Evolutionary conservation across 371 early-diverging fungal species (phyloP).

Genomic region (Syncephalastrum contaminatum): DNA sequence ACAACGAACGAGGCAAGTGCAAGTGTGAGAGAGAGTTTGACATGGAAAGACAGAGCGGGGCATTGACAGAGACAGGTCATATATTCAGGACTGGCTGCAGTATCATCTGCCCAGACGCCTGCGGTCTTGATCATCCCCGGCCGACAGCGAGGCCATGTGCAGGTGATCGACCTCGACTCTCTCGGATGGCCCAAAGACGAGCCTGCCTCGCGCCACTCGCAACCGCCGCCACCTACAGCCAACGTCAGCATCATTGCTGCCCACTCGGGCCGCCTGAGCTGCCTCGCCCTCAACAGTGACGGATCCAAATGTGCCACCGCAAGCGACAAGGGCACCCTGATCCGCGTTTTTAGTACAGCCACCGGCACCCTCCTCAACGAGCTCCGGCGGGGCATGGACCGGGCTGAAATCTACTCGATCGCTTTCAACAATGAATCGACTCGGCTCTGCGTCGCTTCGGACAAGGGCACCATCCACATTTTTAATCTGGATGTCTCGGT

Average conservation of each 20-base stretch:
- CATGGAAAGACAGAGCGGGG: background rate
- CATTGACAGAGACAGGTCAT: background rate
- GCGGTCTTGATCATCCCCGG: conserved; percentile 78
- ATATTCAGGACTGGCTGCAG: conserved; percentile 58
- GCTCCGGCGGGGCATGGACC: conserved; percentile 86
- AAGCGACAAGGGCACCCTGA: conserved; percentile 88
- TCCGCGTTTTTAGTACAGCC: conserved; percentile 83
- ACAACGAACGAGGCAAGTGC: conserved; percentile 72
- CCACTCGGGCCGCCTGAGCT: conserved; percentile 75
- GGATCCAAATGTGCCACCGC: conserved; percentile 82
- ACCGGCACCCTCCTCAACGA: conserved; percentile 80
- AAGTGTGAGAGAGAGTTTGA: background rate
- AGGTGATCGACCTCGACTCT: conserved; percentile 79
- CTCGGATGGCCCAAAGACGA: conserved; percentile 28
- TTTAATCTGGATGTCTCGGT: conserved; percentile 79
- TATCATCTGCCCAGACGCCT: conserved; percentile 59
- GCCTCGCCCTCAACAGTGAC: conserved; percentile 74
- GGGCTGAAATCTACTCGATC: conserved; percentile 87
- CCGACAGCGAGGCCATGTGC: conserved; percentile 81
- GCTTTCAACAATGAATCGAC: conserved; percentile 82
- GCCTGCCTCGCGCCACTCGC: conserved; percentile 8
- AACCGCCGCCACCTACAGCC: conserved; percentile 31
- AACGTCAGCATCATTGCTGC: conserved; percentile 84
- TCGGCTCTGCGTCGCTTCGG: conserved; percentile 82
- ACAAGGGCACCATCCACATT: conserved; percentile 93